Evolutionary conservation across 495 filamentous ascomycete genomes (phyloP).

Genomic region (Cetradonia linearis): DNA sequence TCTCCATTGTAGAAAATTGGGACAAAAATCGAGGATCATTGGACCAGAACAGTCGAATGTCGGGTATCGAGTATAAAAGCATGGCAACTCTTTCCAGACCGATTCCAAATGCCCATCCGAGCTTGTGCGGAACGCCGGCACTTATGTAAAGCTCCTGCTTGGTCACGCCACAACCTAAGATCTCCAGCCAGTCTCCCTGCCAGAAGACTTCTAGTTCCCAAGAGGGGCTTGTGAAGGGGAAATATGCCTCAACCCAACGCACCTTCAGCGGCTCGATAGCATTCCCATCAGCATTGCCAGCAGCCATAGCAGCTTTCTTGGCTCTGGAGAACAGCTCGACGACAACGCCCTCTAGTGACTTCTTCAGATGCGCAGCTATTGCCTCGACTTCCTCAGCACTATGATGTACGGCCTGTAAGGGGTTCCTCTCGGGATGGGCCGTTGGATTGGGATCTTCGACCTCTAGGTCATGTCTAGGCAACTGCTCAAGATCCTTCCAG

Average conservation of each 20-base stretch:
- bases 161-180: conserved; percentile 86
- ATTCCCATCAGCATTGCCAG: conserved; percentile 36
- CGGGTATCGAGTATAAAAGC: conserved; percentile 89
- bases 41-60: conserved; percentile 98
- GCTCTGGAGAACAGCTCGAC: conserved; percentile 79
- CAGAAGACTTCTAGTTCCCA: conserved; percentile 97
- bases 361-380: conserved; percentile 75
- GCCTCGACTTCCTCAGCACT: conserved; percentile 67
- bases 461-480: conserved; percentile 60
- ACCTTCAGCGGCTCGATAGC: conserved; percentile 62
- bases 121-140: conserved; percentile 60
- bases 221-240: conserved; percentile 88
- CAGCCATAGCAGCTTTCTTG: conserved; percentile 49
- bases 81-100: conserved; percentile 92
- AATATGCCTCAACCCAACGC: conserved; percentile 91
- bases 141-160: conserved; percentile 68
- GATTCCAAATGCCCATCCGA: conserved; percentile 94
- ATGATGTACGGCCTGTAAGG: conserved; percentile 64
- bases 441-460: conserved; percentile 83
- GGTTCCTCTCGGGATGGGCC: conserved; percentile 69
- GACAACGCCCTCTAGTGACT: conserved; percentile 79
- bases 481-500: conserved; percentile 49
- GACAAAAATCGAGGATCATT: conserved; percentile 66
- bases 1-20: conserved; percentile 55
- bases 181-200: conserved; percentile 88